Base-by-base conservation (phyloP, 2,329 filamentous ascomycete genomes). In the Daldinia eschscholtzii region DNA sequence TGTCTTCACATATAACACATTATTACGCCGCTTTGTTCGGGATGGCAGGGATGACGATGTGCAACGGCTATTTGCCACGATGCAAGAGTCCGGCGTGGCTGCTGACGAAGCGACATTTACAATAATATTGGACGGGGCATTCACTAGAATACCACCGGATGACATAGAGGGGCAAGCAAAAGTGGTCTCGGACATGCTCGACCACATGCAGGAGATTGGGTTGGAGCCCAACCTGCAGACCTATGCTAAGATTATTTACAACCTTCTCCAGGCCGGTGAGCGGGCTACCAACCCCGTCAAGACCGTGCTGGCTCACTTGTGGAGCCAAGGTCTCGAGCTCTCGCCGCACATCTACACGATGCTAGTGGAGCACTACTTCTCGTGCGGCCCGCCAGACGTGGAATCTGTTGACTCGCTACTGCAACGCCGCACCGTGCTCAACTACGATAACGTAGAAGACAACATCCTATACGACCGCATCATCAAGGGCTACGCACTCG, bases 311-410 rank as follows among this genome's bases (percentile, higher is more conserved):
- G 79, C 82, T 1, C 87, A 91, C 77, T 91, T 96, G 85, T 80
- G 81, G 57, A 72, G 75, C 5, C 80, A 83, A 26, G 85, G 85
- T 20, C 75, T 91, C 48, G 77, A 84, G 55, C 84, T 88, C 1
- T 87, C 87, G 3, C 79, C 88, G 1, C 86, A 93, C 73, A 92
- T 93, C 75, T 92, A 92, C 81, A 94, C 92, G 26, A 92, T 91
- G 74, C 85, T 96, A 20, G 82, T 92, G 52, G 87, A 90, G 52
- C 84, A 91, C 76, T 91, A 90, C 76, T 91, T 94, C 76, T 75
- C 82, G 7, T 84, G 83, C 57, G 68, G 80, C 1, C 87, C 88
- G 1, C 88, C 90, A 0, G 84, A 92, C 72, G 80, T 92, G 33
- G 78, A 80, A 1, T 86, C 87, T 13, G 85, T 93, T n/a, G 85